A percentile compares a stretch with the other conserved stretches of the same genome.
phyloP scores from a whole-genome alignment of 2,329 filamentous ascomycete species.

The Penicillium oxalicum region DNA sequence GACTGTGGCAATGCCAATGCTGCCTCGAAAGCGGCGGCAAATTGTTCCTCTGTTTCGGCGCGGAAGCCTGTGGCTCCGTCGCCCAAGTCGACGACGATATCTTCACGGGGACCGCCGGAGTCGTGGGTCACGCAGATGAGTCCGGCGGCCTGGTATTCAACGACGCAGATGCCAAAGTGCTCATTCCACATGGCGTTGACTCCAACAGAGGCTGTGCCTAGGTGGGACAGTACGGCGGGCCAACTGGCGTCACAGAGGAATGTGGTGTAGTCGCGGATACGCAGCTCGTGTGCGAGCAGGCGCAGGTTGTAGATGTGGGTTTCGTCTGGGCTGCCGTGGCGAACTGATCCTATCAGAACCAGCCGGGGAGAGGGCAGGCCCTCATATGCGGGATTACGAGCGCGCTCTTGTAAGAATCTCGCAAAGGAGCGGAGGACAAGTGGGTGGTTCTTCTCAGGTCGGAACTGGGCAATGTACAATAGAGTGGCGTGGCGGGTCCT shows the following conservation, averaged over 20 bases:
- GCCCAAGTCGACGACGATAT: slow-evolving; percentile 80
- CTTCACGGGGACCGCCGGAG: slow-evolving; percentile 84
- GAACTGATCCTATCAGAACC: slow-evolving; percentile 85
- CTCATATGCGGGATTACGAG: slow-evolving; percentile 46
- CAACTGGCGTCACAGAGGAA: slow-evolving; percentile 89
- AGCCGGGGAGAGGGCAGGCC: slow-evolving; percentile 52
- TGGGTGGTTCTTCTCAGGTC: slow-evolving; percentile 92
- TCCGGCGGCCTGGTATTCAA: slow-evolving; percentile 95
- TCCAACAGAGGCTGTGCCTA: slow-evolving; percentile 71
- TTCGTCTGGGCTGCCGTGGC: slow-evolving; percentile 54
- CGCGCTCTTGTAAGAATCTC: slow-evolving; percentile 57
- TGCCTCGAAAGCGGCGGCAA: slow-evolving; percentile 71
- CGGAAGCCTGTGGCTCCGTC: slow-evolving; percentile 80
- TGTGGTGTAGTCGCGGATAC: slow-evolving; percentile 74
- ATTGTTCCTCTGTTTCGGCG: slow-evolving; percentile 70
- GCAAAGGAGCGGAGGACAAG: slow-evolving; percentile 82
- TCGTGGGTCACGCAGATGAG: slow-evolving; percentile 89
- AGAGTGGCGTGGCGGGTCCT: slow-evolving; percentile 63
- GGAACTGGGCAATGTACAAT: slow-evolving; percentile 94
- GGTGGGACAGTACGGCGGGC: slow-evolving; percentile 75
- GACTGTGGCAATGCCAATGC: slow-evolving; percentile 58
- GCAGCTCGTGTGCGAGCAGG: slow-evolving; percentile 77
- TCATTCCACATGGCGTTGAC: slow-evolving; percentile 99
- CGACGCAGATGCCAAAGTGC: slow-evolving; percentile 96
- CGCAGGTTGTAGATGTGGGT: slow-evolving; percentile 75